These are phyloP conservation scores for Sequoiadendron giganteum DNA, from an alignment of 75 land plant genomes.

Conservation along the genomic window DNA sequence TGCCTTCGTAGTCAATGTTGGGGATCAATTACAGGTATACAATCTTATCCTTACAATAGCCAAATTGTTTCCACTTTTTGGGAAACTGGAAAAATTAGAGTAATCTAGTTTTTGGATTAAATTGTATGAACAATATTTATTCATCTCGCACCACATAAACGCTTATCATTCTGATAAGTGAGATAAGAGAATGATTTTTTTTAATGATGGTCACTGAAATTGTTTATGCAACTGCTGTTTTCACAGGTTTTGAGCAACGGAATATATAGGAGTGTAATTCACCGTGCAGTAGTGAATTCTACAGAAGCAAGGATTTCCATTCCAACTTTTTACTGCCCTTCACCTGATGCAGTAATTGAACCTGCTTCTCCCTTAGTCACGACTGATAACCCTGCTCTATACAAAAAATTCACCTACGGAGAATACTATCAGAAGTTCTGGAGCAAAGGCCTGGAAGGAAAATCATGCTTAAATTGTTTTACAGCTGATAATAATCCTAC, in stretches of 20 bases:
- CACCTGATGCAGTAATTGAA: slow-evolving; percentile 46
- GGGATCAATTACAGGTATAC: slow-evolving; percentile 72
- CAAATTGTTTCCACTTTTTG: not conserved
- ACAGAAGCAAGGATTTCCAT: slow-evolving; percentile 48
- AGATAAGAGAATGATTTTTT: too few species aligned
- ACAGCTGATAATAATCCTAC: not conserved
- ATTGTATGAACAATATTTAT: too few species aligned
- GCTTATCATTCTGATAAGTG: too few species aligned
- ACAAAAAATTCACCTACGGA: slow-evolving; percentile 44
- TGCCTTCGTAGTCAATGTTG: slow-evolving; percentile 62
- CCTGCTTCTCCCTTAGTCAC: slow-evolving; percentile 35
- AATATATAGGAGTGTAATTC: slow-evolving; percentile 57
- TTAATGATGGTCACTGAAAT: not conserved
- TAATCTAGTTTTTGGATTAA: too few species aligned
- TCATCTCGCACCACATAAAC: too few species aligned
- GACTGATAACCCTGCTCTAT: slow-evolving; percentile 28
- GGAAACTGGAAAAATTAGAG: too few species aligned
- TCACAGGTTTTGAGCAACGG: slow-evolving; percentile 61
- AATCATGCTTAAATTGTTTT: slow-evolving; percentile 54
- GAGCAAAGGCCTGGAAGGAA: slow-evolving; percentile 52
- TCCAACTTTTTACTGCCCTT: slow-evolving; percentile 58
- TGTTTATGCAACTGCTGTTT: too few species aligned
- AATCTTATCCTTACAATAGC: not conserved
- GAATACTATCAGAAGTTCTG: slow-evolving; percentile 65
- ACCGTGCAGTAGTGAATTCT: slow-evolving; percentile 54